Evolutionary conservation across 2,329 filamentous ascomycete species (phyloP).

Genomic region (Aspergillus udagawae): DNA sequence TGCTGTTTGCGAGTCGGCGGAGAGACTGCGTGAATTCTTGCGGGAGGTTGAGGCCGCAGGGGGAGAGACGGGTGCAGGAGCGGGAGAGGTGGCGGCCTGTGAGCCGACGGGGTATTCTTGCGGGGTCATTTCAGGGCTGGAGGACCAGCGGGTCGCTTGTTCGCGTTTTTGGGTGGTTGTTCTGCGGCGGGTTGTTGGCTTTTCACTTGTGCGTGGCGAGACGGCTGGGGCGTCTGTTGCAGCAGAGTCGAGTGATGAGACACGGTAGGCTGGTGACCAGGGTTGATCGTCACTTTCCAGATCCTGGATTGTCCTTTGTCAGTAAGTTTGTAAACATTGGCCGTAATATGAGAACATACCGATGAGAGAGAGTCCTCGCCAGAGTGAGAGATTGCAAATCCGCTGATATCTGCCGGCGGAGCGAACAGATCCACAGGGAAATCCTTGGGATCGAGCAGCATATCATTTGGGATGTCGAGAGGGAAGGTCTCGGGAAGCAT

Average conservation of each 20-base stretch:
- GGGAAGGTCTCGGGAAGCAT: slow-evolving; percentile 27
- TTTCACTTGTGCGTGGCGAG: not conserved
- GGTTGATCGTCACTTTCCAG: slow-evolving; percentile 34
- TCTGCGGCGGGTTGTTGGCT: slow-evolving; percentile 8
- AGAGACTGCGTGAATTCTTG: slow-evolving; percentile 24
- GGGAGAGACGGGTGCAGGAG: slow-evolving; percentile 2
- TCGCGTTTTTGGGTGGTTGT: slow-evolving; percentile 4
- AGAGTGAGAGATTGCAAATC: slow-evolving; percentile 26
- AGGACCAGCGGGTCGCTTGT: slow-evolving; percentile 20
- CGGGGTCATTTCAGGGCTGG: slow-evolving; percentile 25
- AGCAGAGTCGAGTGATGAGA: slow-evolving; percentile 17
- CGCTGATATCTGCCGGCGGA: slow-evolving; percentile 26
- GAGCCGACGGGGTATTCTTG: slow-evolving; percentile 17
- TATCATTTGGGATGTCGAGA: slow-evolving; percentile 28
- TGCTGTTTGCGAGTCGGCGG: slow-evolving; percentile 21
- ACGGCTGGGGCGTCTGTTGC: not conserved
- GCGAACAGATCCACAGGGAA: slow-evolving; percentile 28
- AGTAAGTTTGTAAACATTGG: slow-evolving; percentile 12
- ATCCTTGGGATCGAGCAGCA: slow-evolving; percentile 29
- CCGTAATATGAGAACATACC: slow-evolving; percentile 12
- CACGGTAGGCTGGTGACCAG: slow-evolving; percentile 23
- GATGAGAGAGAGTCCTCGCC: slow-evolving; percentile 28
- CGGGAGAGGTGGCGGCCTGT: slow-evolving; percentile 10
- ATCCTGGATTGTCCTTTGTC: slow-evolving; percentile 18
- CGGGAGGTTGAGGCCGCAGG: slow-evolving; percentile 9